These are phyloP conservation scores for Wallemia ichthyophaga DNA, from an alignment of 1,284 basidiomycete genomes.

Conservation along the genomic window DNA sequence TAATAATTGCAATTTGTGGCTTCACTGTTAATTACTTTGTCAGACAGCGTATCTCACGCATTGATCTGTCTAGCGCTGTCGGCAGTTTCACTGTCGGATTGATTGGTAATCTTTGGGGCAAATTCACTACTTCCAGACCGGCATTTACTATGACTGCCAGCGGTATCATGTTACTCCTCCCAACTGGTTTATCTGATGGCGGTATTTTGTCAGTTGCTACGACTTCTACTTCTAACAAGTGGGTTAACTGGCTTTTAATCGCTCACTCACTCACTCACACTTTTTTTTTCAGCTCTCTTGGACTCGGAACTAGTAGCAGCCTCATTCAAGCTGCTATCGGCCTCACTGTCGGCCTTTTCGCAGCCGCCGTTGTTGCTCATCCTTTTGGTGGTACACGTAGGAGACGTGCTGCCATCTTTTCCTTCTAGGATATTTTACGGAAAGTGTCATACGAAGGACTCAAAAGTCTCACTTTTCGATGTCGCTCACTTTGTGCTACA, in stretches of 20 bases:
- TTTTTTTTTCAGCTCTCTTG: slow-evolving; percentile 24
- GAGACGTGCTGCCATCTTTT: slow-evolving; percentile 12
- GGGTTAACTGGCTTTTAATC: slow-evolving; percentile 22
- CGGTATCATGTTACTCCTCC: slow-evolving; percentile 45
- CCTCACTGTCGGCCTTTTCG: slow-evolving; percentile 10
- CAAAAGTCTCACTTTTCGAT: slow-evolving; percentile 12
- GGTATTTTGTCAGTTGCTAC: slow-evolving; percentile 49
- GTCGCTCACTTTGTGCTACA: background rate
- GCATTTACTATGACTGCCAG: slow-evolving; percentile 30
- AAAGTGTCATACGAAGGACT: too few relatives aligned
- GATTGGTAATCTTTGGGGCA: slow-evolving; percentile 50
- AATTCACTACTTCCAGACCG: slow-evolving; percentile 33
- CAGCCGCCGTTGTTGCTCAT: slow-evolving; percentile 19
- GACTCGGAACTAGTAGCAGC: slow-evolving; percentile 12
- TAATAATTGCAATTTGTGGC: background rate
- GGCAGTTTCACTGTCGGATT: slow-evolving; percentile 39
- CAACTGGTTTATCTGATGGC: slow-evolving; percentile 52
- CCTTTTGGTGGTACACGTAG: slow-evolving; percentile 19
- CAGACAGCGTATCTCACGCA: slow-evolving; percentile 32
- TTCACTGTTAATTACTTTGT: slow-evolving; percentile 6
- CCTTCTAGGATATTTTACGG: slow-evolving; percentile 16
- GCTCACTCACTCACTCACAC: slow-evolving; percentile 36
- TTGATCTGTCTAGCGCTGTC: slow-evolving; percentile 39
- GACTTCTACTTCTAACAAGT: slow-evolving; percentile 21
- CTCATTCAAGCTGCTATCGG: slow-evolving; percentile 16